phyloP scores from a whole-genome alignment of 257 asterid species.

The Nicotiana sylvestris region DNA sequence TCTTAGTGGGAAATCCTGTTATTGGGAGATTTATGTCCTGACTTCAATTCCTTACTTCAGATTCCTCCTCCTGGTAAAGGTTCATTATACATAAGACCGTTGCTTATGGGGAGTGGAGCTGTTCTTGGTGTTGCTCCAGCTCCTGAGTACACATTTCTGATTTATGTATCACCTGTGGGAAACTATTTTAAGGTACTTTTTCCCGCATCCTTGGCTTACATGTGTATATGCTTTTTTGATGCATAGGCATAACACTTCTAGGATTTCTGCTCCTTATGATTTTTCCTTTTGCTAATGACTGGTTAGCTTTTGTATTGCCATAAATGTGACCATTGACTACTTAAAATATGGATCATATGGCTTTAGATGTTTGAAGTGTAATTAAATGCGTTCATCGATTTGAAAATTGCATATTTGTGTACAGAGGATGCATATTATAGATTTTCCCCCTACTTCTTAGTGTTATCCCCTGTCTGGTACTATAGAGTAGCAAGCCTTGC shows the following conservation, averaged over 20 bases:
- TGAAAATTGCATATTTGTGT: not conserved
- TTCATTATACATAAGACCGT: slow-evolving; percentile 80
- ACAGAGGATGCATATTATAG: not conserved
- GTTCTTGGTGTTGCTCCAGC: slow-evolving; percentile 98
- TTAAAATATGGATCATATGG: not conserved
- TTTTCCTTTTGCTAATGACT: not conserved
- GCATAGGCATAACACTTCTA: not conserved
- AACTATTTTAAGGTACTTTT: slow-evolving; percentile 83
- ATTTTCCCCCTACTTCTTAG: not conserved
- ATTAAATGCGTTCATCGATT: not conserved
- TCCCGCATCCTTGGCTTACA: not conserved
- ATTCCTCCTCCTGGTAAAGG: slow-evolving; percentile 98
- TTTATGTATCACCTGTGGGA: slow-evolving; percentile 93
- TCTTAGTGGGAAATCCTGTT: slow-evolving; percentile 11
- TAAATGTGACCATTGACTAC: not conserved
- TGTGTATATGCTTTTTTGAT: not conserved
- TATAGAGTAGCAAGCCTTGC: not conserved
- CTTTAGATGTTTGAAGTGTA: not conserved
- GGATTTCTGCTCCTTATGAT: not conserved
- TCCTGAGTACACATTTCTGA: slow-evolving; percentile 89
- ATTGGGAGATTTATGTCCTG: not conserved
- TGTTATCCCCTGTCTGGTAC: not conserved
- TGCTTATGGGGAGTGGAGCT: slow-evolving; percentile 98
- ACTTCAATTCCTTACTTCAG: slow-evolving; percentile 36
- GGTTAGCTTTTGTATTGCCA: not conserved